Evolutionary conservation across 345 rosid genomes (phyloP), one percentile per base, ranked within the genome.

Genomic region (Salix arbutifolia): DNA sequence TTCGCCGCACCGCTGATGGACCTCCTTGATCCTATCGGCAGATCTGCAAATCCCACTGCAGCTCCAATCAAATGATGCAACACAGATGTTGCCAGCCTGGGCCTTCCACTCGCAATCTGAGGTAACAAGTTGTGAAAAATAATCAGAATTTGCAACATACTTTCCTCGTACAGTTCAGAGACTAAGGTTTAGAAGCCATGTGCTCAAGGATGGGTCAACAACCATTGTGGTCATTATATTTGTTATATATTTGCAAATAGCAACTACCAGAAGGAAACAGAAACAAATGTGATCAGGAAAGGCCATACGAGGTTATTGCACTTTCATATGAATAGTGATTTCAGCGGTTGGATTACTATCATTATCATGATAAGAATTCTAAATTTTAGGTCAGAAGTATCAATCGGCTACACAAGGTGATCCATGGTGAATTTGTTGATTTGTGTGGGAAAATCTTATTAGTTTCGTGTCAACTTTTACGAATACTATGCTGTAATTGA

Each of bases 21-120:
- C 97, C 84, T 95, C 97, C 85, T 83, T 95, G 16, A 95, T 91
- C 81, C 96, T 86, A 68, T 95, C 97, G 0, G 86, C 94, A n/a
- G 99, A 93, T 76, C 90, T 90, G 84, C 99, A 95, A 58, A 95
- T 95, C 48, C 99, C 99, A 7, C 99, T 95, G 89, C 99, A 95
- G 79, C 62, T 95, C 99, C 99, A 95, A 75, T 95, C 99, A 1
- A 91, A 95, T 30, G 99, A 95, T 74, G 99, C 99, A 67, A 95
- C 91, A 52, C 98, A 95, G 14, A 89, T 79, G 87, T 95, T 95
- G 76, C 98, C 99, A 35, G 99, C 98, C 80, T 91, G 99, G 0
- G 99, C 99, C 86, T 95, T 95, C 99, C 97, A 91, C 40, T 93
- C 98, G 11, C 99, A 95, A 78, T 95, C 98, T 95, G 84, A 86